phyloP scores from a whole-genome alignment of 208 protist species.

The Leishmania gerbilli region DNA sequence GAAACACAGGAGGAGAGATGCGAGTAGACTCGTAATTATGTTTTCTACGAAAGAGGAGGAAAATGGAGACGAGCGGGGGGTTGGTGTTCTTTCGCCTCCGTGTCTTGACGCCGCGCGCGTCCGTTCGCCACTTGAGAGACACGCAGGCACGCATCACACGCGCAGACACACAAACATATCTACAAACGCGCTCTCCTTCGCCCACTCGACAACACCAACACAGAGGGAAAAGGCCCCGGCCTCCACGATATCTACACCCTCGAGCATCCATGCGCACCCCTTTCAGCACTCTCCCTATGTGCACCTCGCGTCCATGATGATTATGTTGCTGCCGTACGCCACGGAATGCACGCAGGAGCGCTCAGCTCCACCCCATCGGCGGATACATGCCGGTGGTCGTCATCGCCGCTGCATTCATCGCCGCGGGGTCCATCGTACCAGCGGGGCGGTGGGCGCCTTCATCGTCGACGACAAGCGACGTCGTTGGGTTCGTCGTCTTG shows the following conservation, averaged over 20 bases:
- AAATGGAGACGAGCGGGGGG: too few relatives aligned
- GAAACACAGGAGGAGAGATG: not conserved
- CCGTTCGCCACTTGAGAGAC: not conserved
- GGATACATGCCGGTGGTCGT: constrained; percentile 23
- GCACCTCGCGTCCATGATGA: too few relatives aligned
- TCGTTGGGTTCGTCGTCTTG: constrained; percentile 83
- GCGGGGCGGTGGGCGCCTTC: constrained; percentile 61
- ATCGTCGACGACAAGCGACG: constrained; percentile 81
- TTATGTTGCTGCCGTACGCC: not conserved
- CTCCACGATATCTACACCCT: not conserved
- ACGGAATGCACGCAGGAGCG: not conserved
- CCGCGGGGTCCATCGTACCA: constrained; percentile 23
- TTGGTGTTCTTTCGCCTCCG: not conserved
- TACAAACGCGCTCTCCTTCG: not conserved
- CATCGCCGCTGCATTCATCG: constrained; percentile 27
- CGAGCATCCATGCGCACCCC: not conserved
- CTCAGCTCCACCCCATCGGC: constrained; percentile 33
- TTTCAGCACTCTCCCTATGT: not conserved
- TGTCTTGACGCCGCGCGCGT: not conserved
- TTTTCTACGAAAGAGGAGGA: not conserved
- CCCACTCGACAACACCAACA: not conserved
- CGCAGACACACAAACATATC: not conserved
- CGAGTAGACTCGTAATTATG: not conserved
- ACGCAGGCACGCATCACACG: not conserved
- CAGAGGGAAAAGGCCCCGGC: not conserved